A percentile compares a stretch with the other conserved stretches of the same genome.
Conservation (phyloP, 352 stramenopile genomes). For the Elongisporangium prolatum region DNA sequence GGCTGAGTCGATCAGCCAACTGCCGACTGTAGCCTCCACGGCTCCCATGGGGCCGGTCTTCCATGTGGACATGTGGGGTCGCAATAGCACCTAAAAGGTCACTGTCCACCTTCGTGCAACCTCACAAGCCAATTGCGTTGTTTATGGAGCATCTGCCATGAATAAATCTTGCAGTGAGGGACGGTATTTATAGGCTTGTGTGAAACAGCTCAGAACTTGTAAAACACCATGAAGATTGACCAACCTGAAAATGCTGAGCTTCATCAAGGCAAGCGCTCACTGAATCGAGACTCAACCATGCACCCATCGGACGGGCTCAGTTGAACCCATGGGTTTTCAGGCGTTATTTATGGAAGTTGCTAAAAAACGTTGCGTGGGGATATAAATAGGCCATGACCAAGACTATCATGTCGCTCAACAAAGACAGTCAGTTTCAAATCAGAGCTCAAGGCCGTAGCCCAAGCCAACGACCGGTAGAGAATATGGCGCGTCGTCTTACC, state of each 20-base stretch:
- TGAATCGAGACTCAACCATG: neutral
- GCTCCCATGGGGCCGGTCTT: neutral
- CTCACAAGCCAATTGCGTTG: neutral
- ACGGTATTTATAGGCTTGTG: neutral
- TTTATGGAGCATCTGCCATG: neutral
- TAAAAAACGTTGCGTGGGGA: neutral
- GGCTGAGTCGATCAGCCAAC: constrained; percentile 5
- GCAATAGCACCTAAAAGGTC: neutral
- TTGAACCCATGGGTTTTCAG: neutral
- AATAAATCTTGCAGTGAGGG: neutral
- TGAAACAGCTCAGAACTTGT: neutral
- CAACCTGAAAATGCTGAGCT: neutral
- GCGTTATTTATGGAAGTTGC: neutral
- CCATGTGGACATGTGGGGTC: neutral
- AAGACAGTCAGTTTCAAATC: neutral
- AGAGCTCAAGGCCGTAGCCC: neutral
- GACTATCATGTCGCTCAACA: neutral
- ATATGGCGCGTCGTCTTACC: constrained; percentile 77
- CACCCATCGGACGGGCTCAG: neutral
- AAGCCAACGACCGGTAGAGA: constrained; percentile 2
- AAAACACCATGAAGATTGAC: neutral
- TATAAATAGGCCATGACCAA: neutral
- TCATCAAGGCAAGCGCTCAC: neutral
- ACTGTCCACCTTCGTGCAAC: neutral
- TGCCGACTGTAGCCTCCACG: constrained; percentile 18